These are phyloP conservation scores for Hyphodiscus sp. DNA, from an alignment of 2,329 filamentous ascomycete species.

Conservation along the genomic window DNA sequence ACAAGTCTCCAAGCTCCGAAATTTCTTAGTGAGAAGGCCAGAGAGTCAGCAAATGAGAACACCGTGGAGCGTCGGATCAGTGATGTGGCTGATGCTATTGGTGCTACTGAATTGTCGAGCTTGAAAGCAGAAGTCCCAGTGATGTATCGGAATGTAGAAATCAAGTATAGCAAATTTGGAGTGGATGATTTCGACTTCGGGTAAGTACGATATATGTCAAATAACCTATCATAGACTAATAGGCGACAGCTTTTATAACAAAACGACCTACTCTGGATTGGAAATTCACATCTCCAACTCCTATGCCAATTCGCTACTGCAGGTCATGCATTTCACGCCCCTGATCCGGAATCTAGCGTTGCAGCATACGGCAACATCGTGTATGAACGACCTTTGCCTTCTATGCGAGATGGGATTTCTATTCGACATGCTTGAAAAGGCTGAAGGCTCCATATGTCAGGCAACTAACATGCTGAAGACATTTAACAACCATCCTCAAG, in stretches of 20 bases:
- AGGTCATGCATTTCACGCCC: conserved; percentile 87
- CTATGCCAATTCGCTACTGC: conserved; percentile 87
- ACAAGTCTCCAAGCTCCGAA: conserved; percentile 69
- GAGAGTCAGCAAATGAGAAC: conserved; percentile 51
- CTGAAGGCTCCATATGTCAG: conserved; percentile 87
- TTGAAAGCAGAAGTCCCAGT: conserved; percentile 76
- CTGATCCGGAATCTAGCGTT: conserved; percentile 81
- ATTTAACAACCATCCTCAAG: conserved; percentile 75
- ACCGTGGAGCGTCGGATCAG: conserved; percentile 34
- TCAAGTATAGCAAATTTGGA: conserved; percentile 98
- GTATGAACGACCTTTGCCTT: conserved; percentile 75
- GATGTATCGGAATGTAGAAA: conserved; percentile 91
- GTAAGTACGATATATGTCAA: conserved; percentile 39
- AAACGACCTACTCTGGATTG: conserved; percentile 81
- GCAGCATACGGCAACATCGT: conserved; percentile 80
- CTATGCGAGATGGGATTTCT: conserved; percentile 92
- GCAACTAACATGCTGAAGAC: conserved; percentile 92
- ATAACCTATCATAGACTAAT: conserved; percentile 13
- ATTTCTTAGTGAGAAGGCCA: conserved; percentile 89
- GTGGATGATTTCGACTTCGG: conserved; percentile 99
- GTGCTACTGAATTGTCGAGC: conserved; percentile 64
- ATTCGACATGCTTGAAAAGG: conserved; percentile 97
- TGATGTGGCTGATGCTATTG: conserved; percentile 59
- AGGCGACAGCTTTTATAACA: conserved; percentile 75
- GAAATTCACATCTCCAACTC: conserved; percentile 97